Base-by-base conservation (phyloP, 2,329 filamentous ascomycete species). In the Rhinocladiella mackenziei region DNA sequence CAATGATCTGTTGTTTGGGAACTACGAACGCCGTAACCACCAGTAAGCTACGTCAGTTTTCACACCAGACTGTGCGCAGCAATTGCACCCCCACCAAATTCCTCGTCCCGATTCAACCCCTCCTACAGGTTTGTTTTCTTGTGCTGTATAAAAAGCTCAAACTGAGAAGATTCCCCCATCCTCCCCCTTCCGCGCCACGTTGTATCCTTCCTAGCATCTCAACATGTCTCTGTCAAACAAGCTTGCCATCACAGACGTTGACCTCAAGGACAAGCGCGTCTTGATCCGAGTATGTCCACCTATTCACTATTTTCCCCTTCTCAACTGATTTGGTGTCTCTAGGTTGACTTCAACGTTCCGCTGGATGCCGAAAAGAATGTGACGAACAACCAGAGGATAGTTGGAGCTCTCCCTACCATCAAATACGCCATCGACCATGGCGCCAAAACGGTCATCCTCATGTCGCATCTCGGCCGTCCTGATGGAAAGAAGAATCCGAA, bases 331-430 rank as follows among this genome's bases (percentile, higher is more conserved):
- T 11, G 17, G 15, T n/a, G n/a, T n/a, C 32, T 35, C 30, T 62
- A 95, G 89, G 91, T 98, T 69, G 92, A 98, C 80, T 98, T 98
- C 83, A 98, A 98, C 73, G 94, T 98, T 45, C 92, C 92, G 55
- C 88, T 98, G 64, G 89, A 98, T 66, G 80, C 76, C 58, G 77
- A 92, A 66, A 94, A 89, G 75, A 89, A 94, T 45, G 81, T 98
- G 69, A 97, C 92, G 69, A 98, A 98, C 81, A 88, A 84, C 73
- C 92, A 98, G 76, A 89, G 92, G 70, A 98, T 98, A 64, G 89
- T 88, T 62, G 94, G 92, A 64, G 92, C 92, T 62, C 74, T 95
- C 55, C 89, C 89, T 62, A 94, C 89, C 61, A 95, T 96, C 77
- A 94, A 94, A 75, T 83, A 95, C 70, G 89, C 89, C 64, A 74